These are phyloP conservation scores for Populus euphratica DNA, from an alignment of 345 rosid genomes.

Conservation along the genomic window DNA sequence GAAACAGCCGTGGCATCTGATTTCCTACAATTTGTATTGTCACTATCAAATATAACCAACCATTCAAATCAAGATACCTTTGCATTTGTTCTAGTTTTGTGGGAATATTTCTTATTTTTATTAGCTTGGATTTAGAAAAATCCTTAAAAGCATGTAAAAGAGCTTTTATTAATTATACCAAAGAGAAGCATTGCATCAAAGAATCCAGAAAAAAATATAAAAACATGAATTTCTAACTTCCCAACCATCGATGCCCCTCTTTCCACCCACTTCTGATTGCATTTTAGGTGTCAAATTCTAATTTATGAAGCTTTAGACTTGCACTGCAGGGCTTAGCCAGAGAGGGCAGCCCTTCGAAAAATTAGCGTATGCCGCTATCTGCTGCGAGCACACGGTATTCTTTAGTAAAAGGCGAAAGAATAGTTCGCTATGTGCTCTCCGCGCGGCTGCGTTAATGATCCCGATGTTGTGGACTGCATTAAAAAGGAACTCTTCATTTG, in stretches of 20 bases:
- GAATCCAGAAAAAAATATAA: too few species aligned
- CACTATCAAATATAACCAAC: not conserved
- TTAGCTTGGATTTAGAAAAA: not conserved
- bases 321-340: not conserved
- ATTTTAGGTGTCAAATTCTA: too few species aligned
- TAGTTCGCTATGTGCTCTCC: conserved; percentile 43
- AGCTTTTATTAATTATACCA: too few species aligned
- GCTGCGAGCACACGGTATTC: conserved; percentile 44
- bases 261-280: too few species aligned
- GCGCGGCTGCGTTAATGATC: conserved; percentile 13
- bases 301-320: too few species aligned
- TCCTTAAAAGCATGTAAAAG: not conserved
- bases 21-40: not conserved
- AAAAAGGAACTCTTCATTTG: too few species aligned
- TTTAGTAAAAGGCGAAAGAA: conserved; percentile 57
- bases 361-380: conserved; percentile 14
- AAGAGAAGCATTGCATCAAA: too few species aligned
- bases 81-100: not conserved
- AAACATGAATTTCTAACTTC: too few species aligned
- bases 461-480: rapidly evolving
- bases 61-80: not conserved
- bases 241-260: too few species aligned
- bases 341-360: not conserved
- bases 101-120: not conserved
- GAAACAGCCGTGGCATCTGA: not conserved